Evolutionary conservation across 2,329 filamentous ascomycete species (phyloP), one percentile per base, ranked within the genome.

Genomic region (Malbranchea cinnamomea): DNA sequence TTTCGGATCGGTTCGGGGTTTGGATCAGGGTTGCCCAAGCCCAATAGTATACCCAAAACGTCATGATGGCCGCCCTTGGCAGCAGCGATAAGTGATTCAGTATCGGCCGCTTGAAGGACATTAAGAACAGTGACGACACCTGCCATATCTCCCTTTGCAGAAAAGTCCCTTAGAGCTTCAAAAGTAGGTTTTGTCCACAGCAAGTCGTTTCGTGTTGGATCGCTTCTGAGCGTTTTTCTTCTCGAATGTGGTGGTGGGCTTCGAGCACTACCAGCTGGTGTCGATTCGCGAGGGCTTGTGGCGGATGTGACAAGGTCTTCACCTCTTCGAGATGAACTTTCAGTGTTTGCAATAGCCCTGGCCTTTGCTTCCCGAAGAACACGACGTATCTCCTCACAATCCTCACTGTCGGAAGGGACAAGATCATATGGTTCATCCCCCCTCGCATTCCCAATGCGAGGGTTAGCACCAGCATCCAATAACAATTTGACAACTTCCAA

Each of bases 401-500:
- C 76, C 3, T 91, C 80, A 6, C 72, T 62, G 23, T 85, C 76
- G 6, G 75, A 68, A 18, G 71, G 72, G 7, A 94, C 71, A 33
- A 89, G 69, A 42, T 94, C 85, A 18, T 93, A 69, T 1, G 89
- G 87, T 46, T 93, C 83, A 48, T 93, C 78, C 4, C 89, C 89
- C 44, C 84, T 78, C n/a, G 82, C 75, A 49, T 95, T 94, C 26
- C 84, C 76, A 41, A 84, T 80, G 28, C 84, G 75, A 28, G 89
- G 89, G 48, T 98, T 91, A 8, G 92, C 87, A 7, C 85, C 87
- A 33, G 85, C 78, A 32, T 78, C 72, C 2, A 98, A 63, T 19
- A 98, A 61, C 6, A 93, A 63, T 45, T 74, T 81, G 23, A 98
- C 80, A 3, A 95, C 87, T 11, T 79, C 80, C 5, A 93, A 52